phyloP scores from a whole-genome alignment of 1,284 basidiomycete genomes.

The Papiliotrema nemorosa region DNA sequence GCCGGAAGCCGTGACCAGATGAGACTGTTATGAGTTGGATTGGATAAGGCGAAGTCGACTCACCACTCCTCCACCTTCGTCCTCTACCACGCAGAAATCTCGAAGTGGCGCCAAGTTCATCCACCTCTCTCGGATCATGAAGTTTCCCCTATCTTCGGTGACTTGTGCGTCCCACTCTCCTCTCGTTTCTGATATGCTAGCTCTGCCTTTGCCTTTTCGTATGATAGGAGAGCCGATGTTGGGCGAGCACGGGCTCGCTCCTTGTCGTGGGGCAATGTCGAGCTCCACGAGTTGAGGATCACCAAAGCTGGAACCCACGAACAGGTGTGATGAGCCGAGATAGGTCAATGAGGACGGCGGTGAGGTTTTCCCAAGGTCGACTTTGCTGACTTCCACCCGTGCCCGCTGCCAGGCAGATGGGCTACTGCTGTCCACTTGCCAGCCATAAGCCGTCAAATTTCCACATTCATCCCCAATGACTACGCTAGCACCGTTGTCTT shows the following conservation, averaged over 20 bases:
- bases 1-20: slow-evolving; percentile 87
- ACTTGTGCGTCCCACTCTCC: slow-evolving; percentile 46
- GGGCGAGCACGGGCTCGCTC: slow-evolving; percentile 9
- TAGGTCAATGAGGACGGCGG: slow-evolving; percentile 72
- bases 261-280: too few species aligned
- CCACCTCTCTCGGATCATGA: slow-evolving; percentile 63
- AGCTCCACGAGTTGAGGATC: slow-evolving; percentile 69
- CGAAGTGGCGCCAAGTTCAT: slow-evolving; percentile 83
- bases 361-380: slow-evolving; percentile 75
- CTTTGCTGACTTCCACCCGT: slow-evolving; percentile 53
- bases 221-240: slow-evolving; percentile 46
- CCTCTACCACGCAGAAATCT: slow-evolving; percentile 75
- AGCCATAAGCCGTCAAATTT: slow-evolving; percentile 61
- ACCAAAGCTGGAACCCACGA: slow-evolving; percentile 76
- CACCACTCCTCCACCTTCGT: slow-evolving; percentile 71
- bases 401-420: not conserved
- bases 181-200: slow-evolving; percentile 37
- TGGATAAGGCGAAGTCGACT: slow-evolving; percentile 22
- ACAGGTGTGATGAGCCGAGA: slow-evolving; percentile 69
- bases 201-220: slow-evolving; percentile 34
- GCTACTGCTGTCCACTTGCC: slow-evolving; percentile 50
- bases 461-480: slow-evolving; percentile 78
- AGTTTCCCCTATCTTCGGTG: slow-evolving; percentile 25
- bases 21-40: slow-evolving; percentile 53
- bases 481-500: slow-evolving; percentile 51